Conservation (phyloP, 2,329 filamentous ascomycete genomes). For the Mycogone perniciosa region DNA sequence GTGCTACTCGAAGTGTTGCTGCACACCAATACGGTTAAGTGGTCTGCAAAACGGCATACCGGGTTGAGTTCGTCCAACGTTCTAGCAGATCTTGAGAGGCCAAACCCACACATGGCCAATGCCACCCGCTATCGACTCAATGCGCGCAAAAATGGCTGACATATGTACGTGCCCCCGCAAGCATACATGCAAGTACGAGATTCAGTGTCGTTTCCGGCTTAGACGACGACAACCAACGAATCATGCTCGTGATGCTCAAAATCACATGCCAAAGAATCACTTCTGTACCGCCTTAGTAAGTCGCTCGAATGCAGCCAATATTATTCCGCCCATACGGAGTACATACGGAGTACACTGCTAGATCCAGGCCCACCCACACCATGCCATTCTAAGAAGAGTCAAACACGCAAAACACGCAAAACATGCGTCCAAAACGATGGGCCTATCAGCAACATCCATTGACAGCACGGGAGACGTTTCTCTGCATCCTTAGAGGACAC, state of each 20-base stretch:
- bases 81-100: no score
- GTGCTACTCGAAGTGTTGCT: no score
- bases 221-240: constrained; percentile 5
- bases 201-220: not conserved
- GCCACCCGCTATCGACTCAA: no score
- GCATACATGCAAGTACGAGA: not conserved
- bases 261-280: not conserved
- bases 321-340: not conserved
- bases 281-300: not conserved
- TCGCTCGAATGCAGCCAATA: not conserved
- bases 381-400: constrained; percentile 1
- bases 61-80: no score
- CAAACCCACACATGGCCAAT: no score
- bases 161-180: not conserved
- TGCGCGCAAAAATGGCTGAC: not conserved
- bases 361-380: constrained; percentile 1
- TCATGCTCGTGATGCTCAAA: constrained; percentile 2
- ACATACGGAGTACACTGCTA: not conserved
- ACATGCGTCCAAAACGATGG: not conserved
- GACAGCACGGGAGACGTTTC: constrained; percentile 10
- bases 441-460: constrained; percentile 10
- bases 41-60: no score
- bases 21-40: no score
- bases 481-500: constrained; percentile 6
- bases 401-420: not conserved